A percentile compares a stretch with the other conserved stretches of the same genome.
These are phyloP conservation scores for Auriculariales sp. DNA, from an alignment of 768 basidiomycete genomes.

Conservation along the genomic window DNA sequence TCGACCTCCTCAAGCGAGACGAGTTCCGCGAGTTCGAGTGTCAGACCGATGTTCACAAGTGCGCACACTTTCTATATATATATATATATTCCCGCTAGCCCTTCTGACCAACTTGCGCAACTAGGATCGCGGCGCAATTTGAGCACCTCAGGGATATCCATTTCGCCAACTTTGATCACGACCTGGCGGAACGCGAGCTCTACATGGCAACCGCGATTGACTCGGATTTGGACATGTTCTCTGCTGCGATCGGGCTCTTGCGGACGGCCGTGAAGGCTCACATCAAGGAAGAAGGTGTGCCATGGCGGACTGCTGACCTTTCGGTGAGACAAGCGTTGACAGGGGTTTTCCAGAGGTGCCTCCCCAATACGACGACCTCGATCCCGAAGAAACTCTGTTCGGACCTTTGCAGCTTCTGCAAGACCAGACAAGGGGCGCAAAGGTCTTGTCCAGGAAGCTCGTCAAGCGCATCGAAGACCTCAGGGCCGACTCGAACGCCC, in stretches of 20 bases:
- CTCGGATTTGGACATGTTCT: constrained; percentile 85
- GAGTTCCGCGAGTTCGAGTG: constrained; percentile 93
- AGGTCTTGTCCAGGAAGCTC: constrained; percentile 79
- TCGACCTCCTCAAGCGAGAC: constrained; percentile 69
- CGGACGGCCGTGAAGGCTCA: constrained; percentile 72
- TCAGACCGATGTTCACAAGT: constrained; percentile 81
- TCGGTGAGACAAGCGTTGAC: neutral
- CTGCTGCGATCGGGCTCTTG: constrained; percentile 78
- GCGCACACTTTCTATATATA: constrained; percentile 14
- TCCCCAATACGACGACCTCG: constrained; percentile 58
- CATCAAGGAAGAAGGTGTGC: constrained; percentile 61
- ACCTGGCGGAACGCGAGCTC: constrained; percentile 80
- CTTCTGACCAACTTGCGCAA: neutral
- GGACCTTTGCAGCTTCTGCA: constrained; percentile 70
- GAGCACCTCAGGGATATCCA: constrained; percentile 84
- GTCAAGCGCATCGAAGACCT: constrained; percentile 76
- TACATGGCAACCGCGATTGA: constrained; percentile 74
- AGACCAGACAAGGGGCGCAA: constrained; percentile 69
- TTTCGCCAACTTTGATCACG: constrained; percentile 69
- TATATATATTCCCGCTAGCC: neutral
- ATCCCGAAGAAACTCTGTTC: constrained; percentile 64
- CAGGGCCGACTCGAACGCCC: constrained; percentile 50
- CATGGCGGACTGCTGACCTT: neutral
- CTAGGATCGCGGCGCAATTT: constrained; percentile 82
- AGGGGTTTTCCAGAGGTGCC: constrained; percentile 39